Evolutionary conservation across 1,284 basidiomycete species (phyloP), one percentile per base, ranked within the genome.

Genomic region (Xanthoconium separans): DNA sequence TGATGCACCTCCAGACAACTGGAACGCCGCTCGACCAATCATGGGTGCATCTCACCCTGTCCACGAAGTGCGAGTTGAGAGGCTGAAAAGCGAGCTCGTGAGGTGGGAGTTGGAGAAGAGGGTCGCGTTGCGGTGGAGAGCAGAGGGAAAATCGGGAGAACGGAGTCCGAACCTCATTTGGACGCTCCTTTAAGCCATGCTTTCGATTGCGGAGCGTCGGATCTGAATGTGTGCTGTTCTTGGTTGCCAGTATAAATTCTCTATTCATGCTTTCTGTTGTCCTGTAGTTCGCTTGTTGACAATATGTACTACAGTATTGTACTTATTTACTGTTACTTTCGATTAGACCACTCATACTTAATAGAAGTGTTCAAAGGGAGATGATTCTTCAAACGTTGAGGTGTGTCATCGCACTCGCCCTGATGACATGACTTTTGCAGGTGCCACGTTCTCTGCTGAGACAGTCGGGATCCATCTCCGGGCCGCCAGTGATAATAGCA

Each of bases 21-120:
- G 68, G 64, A 51, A 57, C 16, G 57, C 59, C 8, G 57, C 61
- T 37, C 51, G 60, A 30, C 61, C 34, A 30, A 66, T 77, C 44
- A 62, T 69, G 63, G 76, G 79, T 33, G 59, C 70, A 11, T 67
- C 76, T 2, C 85, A 87, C 63, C 85, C 85, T 5, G 65, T 81
- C 27, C 71, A 79, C n/a, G 74, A 76, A 44, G 73, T 77, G 39
- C 75, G 85, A 37, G 70, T 80, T 6, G 65, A 73, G 55, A 77
- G 73, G 49, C 70, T 87, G 29, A 72, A 73, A 56, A 58, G 70
- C 18, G 85, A 87, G 70, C 72, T 87, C 27, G 72, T 72, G 33
- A 66, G 80, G 48, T 87, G 85, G 85, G 74, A 76, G 60, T 50
- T 65, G 49, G 78, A 74, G 60, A 71, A 74, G 57, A 62, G 70